Base-by-base conservation (phyloP, 1,284 basidiomycete genomes). In the Rhodotorula mucilaginosa region DNA sequence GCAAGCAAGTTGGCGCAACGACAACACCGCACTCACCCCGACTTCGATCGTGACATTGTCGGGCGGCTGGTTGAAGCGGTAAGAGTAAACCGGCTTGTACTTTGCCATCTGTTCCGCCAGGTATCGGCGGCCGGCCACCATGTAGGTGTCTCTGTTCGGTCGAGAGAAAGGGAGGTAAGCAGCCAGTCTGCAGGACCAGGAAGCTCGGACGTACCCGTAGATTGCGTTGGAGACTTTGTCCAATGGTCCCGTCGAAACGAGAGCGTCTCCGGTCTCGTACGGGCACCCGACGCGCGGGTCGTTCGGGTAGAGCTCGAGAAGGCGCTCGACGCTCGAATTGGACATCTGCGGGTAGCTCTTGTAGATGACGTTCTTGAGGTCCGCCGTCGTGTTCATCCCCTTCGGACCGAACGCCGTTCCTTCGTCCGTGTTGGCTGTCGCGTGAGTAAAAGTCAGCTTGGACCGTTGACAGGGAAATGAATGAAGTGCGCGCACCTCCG, bases 61-160 rank as follows among this genome's bases (percentile, higher is more conserved):
- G 12, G 74, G 57, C 0, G 78, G 62, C 60, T 77, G 76, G 34
- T 77, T 71, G 69, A 78, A 79, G 29, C 73, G 73, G 48, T 75
- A 77, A 0, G 68, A 69, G 73, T 73, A 79, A 46, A 78, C 67
- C 10, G 68, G 61, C 13, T 54, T 13, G 58, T 59, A 61, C 7
- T 44, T 34, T 19, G 60, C 18, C 26, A 66, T 63, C 5, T 6
- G 10, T 51, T 70, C 47, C 6, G 70, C 68, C 2, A 74, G 31
- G 34, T 57, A 19, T 19, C 73, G 68, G 3, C 70, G 68, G 7
- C 70, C 66, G 1, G 63, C 73, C 16, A 65, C 60, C 65, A 70
- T 68, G n/a, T 26, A 29, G 15, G 56, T 39, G 48, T 47, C n/a
- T 7, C 47, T 51, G 29, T 5, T 10, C 34, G 34, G 34, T 34